These are phyloP conservation scores for Sparassis latifolia DNA, from an alignment of 1,284 basidiomycete species.

Conservation along the genomic window DNA sequence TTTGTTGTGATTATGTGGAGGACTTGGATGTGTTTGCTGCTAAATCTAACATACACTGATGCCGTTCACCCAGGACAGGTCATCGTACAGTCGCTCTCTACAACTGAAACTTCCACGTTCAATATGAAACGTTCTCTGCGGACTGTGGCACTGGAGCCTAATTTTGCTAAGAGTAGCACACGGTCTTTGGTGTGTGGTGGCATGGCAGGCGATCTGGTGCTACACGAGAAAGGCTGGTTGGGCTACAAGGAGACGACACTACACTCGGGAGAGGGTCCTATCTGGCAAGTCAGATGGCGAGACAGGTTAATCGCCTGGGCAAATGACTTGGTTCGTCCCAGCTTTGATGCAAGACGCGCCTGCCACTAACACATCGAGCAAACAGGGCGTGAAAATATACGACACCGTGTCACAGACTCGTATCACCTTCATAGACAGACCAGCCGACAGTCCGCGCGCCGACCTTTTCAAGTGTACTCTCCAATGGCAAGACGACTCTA, in stretches of 20 bases:
- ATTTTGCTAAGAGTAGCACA: constrained; percentile 76
- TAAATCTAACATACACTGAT: constrained; percentile 4
- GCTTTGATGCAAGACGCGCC: too few relatives aligned
- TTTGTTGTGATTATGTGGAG: not conserved
- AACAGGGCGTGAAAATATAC: constrained; percentile 89
- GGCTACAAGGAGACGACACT: constrained; percentile 89
- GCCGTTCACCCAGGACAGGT: constrained; percentile 65
- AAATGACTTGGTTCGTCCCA: constrained; percentile 70
- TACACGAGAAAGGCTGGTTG: constrained; percentile 95
- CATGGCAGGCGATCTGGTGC: constrained; percentile 79
- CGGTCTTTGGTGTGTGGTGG: constrained; percentile 93
- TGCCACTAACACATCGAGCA: too few relatives aligned
- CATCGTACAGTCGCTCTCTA: constrained; percentile 80
- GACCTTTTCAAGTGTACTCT: constrained; percentile 93
- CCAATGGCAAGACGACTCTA: constrained; percentile 87
- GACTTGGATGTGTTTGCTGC: not conserved
- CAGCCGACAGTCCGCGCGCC: constrained; percentile 76
- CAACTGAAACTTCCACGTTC: constrained; percentile 80
- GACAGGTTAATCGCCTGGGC: constrained; percentile 93
- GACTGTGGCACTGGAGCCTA: constrained; percentile 85
- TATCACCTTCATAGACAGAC: constrained; percentile 85
- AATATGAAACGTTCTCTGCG: constrained; percentile 93
- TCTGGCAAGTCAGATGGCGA: constrained; percentile 89
- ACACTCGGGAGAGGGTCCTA: constrained; percentile 88
- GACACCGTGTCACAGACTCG: constrained; percentile 77